Conservation (phyloP, 306 rosid species). For the Quercus cerris region DNA sequence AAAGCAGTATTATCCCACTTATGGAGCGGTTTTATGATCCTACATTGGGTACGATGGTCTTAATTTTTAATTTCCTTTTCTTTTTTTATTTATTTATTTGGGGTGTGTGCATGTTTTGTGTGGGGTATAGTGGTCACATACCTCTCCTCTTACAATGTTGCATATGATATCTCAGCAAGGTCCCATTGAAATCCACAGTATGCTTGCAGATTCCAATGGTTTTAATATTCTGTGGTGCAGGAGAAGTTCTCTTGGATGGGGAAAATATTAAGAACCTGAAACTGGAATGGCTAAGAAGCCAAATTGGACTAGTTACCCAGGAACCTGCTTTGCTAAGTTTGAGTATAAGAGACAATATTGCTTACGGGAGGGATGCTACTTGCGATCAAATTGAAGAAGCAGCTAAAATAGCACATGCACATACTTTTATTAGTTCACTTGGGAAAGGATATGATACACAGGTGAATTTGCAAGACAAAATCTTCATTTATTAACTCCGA, state of each 20-base stretch:
- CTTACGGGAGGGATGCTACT: constrained; percentile 91
- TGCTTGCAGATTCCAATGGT: constrained; percentile 16
- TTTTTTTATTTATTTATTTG: neutral
- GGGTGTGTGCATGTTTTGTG: constrained; percentile 9
- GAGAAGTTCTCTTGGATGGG: constrained; percentile 99
- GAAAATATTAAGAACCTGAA: constrained; percentile 91
- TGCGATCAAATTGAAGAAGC: constrained; percentile 98
- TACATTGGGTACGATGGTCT: constrained; percentile 64
- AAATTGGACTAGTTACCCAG: constrained; percentile 96
- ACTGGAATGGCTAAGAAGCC: constrained; percentile 96
- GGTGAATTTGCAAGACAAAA: constrained; percentile 38
- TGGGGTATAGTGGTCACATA: neutral
- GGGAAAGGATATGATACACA: constrained; percentile 86
- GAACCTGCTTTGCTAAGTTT: constrained; percentile 97
- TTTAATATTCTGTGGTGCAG: constrained; percentile 57
- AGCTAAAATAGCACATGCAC: constrained; percentile 98
- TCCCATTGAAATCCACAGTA: neutral
- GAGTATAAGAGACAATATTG: constrained; percentile 98
- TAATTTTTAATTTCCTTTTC: neutral
- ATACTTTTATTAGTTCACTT: constrained; percentile 91
- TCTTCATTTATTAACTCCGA: neutral
- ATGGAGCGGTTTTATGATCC: constrained; percentile 99
- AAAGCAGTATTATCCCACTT: constrained; percentile 98
- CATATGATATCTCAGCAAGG: neutral
- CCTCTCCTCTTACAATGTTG: neutral